Base-by-base conservation (phyloP, 306 rosid genomes). In the Cyamopsis tetragonoloba region DNA sequence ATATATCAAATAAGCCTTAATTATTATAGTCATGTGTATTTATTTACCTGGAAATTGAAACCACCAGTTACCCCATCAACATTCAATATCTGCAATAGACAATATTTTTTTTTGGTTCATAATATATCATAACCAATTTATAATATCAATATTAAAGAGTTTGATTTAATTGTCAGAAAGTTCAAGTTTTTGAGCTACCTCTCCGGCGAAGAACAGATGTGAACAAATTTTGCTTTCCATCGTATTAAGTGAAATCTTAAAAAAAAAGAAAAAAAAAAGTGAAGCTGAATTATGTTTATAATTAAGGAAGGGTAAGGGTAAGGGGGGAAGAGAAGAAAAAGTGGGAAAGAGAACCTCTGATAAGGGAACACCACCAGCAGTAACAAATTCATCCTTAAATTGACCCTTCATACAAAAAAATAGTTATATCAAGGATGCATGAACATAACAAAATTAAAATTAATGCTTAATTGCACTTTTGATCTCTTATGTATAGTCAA, bases 311-410 rank as follows among this genome's bases (percentile, higher is more conserved):
- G 34, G 7, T 46, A 4, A 47, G 55, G 51, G 53, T n/a, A 59
- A 44, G 50, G 19, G 57, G 47, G 32, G 38, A 55, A 26, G 39
- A 61, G 12, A 59, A 38, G 49, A 30, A 7, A 13, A 79, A 73
- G 79, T 61, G 71, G 79, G 70, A 66, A 76, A 72, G 61, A 50
- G 70, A 82, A 92, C 98, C 98, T 89, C 96, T 4, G 91, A 85
- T 10, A 92, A 85, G 17, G 93, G 95, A 72, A 92, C 88, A 47
- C 98, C 98, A 27, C 98, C 98, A 15, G 98, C 92, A 39, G 96
- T 92, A 69, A 92, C 96, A 80, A 92, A 92, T 81, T 92, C 98
- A 76, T 92, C 98, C 80, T 92, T 92, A 63, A 87, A 92, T 87
- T 78, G 95, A 79, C 95, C 95, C 98, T 92, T 75, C 35, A 53